Evolutionary conservation across 2,329 filamentous ascomycete species (phyloP), one percentile per base, ranked within the genome.

Genomic region (Dactylellina parvicollis): DNA sequence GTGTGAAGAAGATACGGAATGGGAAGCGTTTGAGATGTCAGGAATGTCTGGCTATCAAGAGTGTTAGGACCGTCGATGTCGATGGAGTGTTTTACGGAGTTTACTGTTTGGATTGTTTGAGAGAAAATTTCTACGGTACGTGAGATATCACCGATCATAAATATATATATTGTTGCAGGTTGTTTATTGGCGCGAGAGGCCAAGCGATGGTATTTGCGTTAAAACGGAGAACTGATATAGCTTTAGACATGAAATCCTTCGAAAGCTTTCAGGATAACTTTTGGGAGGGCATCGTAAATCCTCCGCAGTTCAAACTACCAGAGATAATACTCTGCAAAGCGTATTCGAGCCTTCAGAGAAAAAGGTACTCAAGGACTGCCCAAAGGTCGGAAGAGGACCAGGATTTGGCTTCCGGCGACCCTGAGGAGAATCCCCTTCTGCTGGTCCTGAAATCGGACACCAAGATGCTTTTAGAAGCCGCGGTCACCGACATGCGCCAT

Each of bases 21-120:
- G 32, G 57, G 14, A 72, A 54, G 52, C 44, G 57, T n/a, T 8
- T 72, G 2, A 50, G 66, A 14, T 72, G 66, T 38, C 57, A 72
- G 28, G 54, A 36, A 3, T 72, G 66, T 18, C 26, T 72, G 44
- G 10, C 30, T 1, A n/a, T 7, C 1, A 34, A 42, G 1, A n/a
- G 12, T 0, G 42, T 64, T n/a, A 32, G 40, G 26, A 59, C 52
- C 8, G 66, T 72, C 24, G 66, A 72, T 16, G 38, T 54, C 9
- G 22, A 57, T 0, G 34, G 49, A n/a, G n/a, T 18, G 4, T 72
- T 64, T 34, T 64, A 64, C 1, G 66, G 66, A 4, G 66, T 72
- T 34, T 72, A n/a, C 8, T 72, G 66, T 12, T 32, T 3, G 8
- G 22, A 26, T 8, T 72, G 66, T 12, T 20, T 72, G 32, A 3